A percentile compares a stretch with the other conserved stretches of the same genome.
Conservation (phyloP, 164 flowering plant genomes). For the Warburgia ugandensis region DNA sequence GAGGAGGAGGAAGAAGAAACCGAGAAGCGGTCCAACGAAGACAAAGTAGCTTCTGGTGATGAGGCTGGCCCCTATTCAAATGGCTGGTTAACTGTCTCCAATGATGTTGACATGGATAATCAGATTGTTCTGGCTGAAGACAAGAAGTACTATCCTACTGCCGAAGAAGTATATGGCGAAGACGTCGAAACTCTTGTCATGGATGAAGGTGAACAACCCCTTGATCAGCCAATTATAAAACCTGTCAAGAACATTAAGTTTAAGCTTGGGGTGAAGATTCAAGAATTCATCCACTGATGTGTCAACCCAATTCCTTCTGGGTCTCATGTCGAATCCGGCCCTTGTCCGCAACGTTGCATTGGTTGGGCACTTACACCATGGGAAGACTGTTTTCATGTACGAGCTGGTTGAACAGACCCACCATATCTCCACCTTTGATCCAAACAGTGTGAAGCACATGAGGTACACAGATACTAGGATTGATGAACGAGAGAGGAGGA, state of each 20-base stretch:
- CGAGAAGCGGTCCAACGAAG: slow-evolving; percentile 37
- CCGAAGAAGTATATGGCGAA: slow-evolving; percentile 82
- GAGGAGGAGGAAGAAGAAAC: slow-evolving; percentile 35
- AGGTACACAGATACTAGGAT: slow-evolving; percentile 96
- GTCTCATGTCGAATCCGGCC: slow-evolving; percentile 87
- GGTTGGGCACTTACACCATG: slow-evolving; percentile 88
- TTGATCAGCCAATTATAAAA: slow-evolving; percentile 81
- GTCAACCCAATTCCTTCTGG: slow-evolving; percentile 79
- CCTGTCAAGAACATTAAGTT: slow-evolving; percentile 84
- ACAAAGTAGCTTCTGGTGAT: slow-evolving; percentile 36
- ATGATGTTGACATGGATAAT: slow-evolving; percentile 85
- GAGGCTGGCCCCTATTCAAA: slow-evolving; percentile 43
- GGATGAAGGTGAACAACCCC: slow-evolving; percentile 96
- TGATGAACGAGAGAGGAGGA: slow-evolving; percentile 97
- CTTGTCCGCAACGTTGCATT: slow-evolving; percentile 93
- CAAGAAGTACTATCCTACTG: slow-evolving; percentile 59
- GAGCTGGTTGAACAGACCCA: slow-evolving; percentile 99
- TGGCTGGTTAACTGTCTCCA: slow-evolving; percentile 74
- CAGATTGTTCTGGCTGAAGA: slow-evolving; percentile 96
- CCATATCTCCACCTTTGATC: slow-evolving; percentile 74
- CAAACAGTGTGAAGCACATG: slow-evolving; percentile 86
- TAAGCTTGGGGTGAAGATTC: slow-evolving; percentile 90
- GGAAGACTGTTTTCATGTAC: slow-evolving; percentile 95
- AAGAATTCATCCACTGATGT: slow-evolving; percentile 89
- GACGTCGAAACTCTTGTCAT: slow-evolving; percentile 95